Evolutionary conservation across 768 basidiomycete genomes (phyloP).

Genomic region (Daedalea quercina): DNA sequence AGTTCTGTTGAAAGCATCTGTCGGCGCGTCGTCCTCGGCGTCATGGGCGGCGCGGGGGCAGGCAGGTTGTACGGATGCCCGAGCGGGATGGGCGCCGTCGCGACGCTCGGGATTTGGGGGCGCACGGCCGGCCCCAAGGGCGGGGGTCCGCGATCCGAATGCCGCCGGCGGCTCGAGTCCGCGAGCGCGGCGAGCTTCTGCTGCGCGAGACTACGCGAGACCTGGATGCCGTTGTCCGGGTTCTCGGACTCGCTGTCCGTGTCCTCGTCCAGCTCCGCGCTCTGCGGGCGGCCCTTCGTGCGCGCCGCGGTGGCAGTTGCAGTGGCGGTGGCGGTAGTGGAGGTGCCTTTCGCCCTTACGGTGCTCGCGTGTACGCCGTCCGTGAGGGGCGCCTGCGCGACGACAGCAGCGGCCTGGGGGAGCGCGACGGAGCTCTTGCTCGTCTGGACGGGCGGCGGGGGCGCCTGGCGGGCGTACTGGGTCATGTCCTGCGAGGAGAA

Average conservation of each 20-base stretch:
- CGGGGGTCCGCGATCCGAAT: constrained; percentile 24
- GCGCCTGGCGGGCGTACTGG: constrained; percentile 15
- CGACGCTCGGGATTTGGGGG: constrained; percentile 25
- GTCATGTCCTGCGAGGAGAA: constrained; percentile 44
- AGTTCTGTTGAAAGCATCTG: constrained; percentile 82
- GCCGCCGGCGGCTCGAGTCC: constrained; percentile 31
- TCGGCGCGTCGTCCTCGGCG: constrained; percentile 79
- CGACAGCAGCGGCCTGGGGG: constrained; percentile 49
- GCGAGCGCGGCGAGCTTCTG: constrained; percentile 56
- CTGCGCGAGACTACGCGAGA: constrained; percentile 66
- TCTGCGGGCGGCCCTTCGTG: constrained; percentile 59
- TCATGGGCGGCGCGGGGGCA: constrained; percentile 55
- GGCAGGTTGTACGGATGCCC: constrained; percentile 72
- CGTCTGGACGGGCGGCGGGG: constrained; percentile 26
- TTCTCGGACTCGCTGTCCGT: constrained; percentile 42
- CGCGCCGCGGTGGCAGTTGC: too few relatives aligned
- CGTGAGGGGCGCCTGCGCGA: constrained; percentile 25
- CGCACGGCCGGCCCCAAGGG: constrained; percentile 9
- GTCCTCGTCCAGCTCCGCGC: constrained; percentile 63
- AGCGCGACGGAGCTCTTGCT: constrained; percentile 55
- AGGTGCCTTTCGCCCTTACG: neutral
- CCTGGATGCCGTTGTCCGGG: constrained; percentile 44
- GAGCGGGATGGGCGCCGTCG: constrained; percentile 52
- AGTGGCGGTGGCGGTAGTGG: too few relatives aligned
- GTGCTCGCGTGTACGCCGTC: constrained; percentile 20